phyloP scores from a whole-genome alignment of 768 basidiomycete genomes.

The Hortiboletus campestris region DNA sequence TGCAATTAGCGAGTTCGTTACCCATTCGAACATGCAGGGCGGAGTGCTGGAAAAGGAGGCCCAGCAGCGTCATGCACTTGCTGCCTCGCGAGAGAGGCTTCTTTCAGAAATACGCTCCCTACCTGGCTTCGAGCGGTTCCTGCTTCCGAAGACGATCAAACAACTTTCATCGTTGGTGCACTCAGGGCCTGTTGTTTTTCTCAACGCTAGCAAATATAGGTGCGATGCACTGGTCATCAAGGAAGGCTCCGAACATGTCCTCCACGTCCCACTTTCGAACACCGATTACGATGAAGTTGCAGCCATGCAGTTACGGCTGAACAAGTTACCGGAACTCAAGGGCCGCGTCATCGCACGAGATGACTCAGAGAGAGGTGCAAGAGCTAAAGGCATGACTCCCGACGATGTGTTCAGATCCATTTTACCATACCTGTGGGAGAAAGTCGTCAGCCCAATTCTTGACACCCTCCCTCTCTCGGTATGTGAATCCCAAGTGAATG shows the following conservation, averaged over 20 bases:
- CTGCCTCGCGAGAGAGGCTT: neutral
- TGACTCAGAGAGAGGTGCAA: neutral
- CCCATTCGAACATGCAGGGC: too few species aligned
- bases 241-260: neutral
- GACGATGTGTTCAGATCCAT: neutral
- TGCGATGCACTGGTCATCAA: too few species aligned
- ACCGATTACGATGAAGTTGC: neutral
- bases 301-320: neutral
- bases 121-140: neutral
- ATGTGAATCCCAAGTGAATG: neutral
- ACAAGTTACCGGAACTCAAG: neutral
- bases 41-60: neutral
- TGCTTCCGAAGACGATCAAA: neutral
- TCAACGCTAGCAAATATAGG: too few species aligned
- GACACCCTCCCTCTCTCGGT: neutral
- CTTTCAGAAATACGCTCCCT: neutral
- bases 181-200: too few species aligned
- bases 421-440: neutral
- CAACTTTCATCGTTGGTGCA: neutral
- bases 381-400: neutral
- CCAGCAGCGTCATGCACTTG: neutral
- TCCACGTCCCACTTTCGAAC: neutral
- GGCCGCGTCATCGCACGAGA: neutral
- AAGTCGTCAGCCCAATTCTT: neutral
- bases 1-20: too few species aligned